Conservation (phyloP, 768 basidiomycete genomes). For the Megacollybia marginata region DNA sequence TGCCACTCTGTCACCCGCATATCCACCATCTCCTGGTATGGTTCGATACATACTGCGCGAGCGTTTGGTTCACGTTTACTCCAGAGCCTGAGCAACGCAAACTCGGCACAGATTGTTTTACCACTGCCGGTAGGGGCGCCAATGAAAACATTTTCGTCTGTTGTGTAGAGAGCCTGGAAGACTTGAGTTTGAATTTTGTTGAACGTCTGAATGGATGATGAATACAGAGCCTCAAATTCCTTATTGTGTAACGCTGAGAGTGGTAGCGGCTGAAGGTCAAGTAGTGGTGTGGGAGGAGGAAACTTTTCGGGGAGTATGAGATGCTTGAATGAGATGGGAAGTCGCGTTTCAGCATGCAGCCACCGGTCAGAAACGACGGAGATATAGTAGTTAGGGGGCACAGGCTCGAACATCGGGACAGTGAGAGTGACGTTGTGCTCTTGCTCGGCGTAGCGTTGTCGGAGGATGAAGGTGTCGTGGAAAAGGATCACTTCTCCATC, state of each 20-base stretch:
- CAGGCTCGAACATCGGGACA: conserved; percentile 94
- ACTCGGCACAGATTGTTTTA: conserved; percentile 97
- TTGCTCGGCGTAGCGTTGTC: conserved; percentile 85
- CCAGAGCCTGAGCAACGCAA: conserved; percentile 93
- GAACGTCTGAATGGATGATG: conserved; percentile 73
- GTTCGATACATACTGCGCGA: conserved; percentile 91
- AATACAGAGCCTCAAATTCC: conserved; percentile 85
- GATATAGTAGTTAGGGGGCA: conserved; percentile 98
- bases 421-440: conserved; percentile 94
- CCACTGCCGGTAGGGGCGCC: conserved; percentile 96
- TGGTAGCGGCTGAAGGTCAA: conserved; percentile 88
- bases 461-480: conserved; percentile 88
- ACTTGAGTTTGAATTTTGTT: conserved; percentile 99
- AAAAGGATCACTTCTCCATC: conserved; percentile 96
- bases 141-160: conserved; percentile 95
- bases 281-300: conserved; percentile 85
- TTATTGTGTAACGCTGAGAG: conserved; percentile 89
- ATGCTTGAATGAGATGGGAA: conserved; percentile 97
- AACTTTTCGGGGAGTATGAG: conserved; percentile 96
- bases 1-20: conserved; percentile 85
- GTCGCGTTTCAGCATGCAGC: conserved; percentile 89
- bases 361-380: conserved; percentile 92
- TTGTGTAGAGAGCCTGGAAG: conserved; percentile 94
- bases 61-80: conserved; percentile 61
- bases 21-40: conserved; percentile 97